A percentile compares a stretch with the other conserved stretches of the same genome.
Evolutionary conservation across 768 basidiomycete species (phyloP).

Genomic region (Lentinula sp.): DNA sequence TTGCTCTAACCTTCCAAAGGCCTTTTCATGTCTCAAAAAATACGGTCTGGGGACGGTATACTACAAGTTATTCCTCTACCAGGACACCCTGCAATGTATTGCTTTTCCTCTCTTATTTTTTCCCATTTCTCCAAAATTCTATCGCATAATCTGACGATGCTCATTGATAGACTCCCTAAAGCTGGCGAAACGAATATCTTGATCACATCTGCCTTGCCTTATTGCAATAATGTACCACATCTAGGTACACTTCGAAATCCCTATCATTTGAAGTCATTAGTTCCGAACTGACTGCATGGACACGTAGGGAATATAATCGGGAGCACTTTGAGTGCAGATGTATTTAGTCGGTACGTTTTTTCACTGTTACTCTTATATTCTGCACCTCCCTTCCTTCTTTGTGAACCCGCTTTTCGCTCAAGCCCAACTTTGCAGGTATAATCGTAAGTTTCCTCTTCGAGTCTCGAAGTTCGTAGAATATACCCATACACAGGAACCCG

Average conservation of each 20-base stretch:
- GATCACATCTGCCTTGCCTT: constrained; percentile 93
- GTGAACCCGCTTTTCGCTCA: too few relatives aligned
- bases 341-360: constrained; percentile 78
- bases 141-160: constrained; percentile 2
- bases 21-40: constrained; percentile 43
- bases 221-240: constrained; percentile 97
- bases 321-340: constrained; percentile 94
- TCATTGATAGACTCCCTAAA: constrained; percentile 51
- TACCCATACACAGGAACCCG: constrained; percentile 50
- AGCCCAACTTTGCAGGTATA: constrained; percentile 39
- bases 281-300: constrained; percentile 7
- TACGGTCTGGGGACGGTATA: constrained; percentile 45
- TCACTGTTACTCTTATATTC: background rate
- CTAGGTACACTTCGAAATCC: constrained; percentile 49
- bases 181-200: constrained; percentile 84
- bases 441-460: constrained; percentile 34
- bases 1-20: background rate
- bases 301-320: constrained; percentile 81
- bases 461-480: background rate
- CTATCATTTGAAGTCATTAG: background rate
- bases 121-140: background rate
- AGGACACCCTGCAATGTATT: constrained; percentile 43
- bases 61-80: constrained; percentile 47
- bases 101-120: constrained; percentile 8
- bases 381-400: too few relatives aligned